Conservation (phyloP, 495 filamentous ascomycete genomes). For the Lophiostoma macrostomum region DNA sequence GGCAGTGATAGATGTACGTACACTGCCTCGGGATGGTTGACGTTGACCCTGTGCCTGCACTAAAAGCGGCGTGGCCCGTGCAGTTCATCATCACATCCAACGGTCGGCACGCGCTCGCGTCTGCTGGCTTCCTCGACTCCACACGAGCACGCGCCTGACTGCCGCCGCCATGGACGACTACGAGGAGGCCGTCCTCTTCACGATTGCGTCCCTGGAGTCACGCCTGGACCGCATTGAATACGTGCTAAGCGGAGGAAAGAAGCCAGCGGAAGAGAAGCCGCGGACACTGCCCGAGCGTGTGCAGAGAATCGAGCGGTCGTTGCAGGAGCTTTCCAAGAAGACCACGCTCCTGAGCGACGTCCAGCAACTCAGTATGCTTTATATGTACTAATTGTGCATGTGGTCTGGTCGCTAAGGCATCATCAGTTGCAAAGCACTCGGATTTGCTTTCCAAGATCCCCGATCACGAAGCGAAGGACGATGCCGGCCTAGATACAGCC, state of each 20-base stretch:
- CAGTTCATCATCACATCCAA: no score
- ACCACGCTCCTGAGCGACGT: constrained; percentile 29
- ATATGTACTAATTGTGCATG: not conserved
- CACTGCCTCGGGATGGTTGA: no score
- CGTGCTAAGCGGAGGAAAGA: constrained; percentile 58
- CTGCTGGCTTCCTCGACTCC: not conserved
- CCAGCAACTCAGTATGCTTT: constrained; percentile 26
- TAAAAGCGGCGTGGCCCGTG: no score
- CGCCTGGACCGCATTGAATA: constrained; percentile 73
- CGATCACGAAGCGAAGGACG: not conserved
- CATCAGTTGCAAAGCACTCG: constrained; percentile 55
- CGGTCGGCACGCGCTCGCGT: constrained; percentile 3
- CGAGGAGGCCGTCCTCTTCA: constrained; percentile 49
- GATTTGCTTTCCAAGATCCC: constrained; percentile 54
- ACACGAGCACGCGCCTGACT: not conserved
- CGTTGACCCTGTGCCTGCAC: no score
- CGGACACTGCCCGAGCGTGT: constrained; percentile 47
- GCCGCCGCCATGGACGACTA: constrained; percentile 27
- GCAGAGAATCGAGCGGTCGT: constrained; percentile 54
- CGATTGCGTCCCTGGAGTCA: constrained; percentile 73
- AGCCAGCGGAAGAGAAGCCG: constrained; percentile 33
- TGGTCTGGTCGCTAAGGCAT: constrained; percentile 14
- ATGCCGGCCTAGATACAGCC: constrained; percentile 27
- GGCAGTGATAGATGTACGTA: no score
- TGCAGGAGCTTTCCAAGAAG: constrained; percentile 47